These are phyloP conservation scores for Saccharomyces hybrid DNA, from an alignment of 1,139 yeast genomes.

Conservation along the genomic window DNA sequence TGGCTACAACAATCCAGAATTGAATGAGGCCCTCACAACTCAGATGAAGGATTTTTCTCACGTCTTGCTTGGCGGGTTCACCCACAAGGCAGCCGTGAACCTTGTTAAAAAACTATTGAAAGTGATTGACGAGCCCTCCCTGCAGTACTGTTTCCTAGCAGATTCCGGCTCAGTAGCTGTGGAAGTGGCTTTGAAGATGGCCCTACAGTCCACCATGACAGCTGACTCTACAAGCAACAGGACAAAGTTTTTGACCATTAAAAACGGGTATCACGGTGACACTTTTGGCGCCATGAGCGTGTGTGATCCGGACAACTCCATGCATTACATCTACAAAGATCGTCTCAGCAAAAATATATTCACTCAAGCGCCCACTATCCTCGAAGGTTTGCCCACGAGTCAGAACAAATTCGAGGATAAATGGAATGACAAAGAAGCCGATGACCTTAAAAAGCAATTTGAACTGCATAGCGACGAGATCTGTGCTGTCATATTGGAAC, in stretches of 20 bases:
- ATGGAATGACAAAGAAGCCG: constrained; percentile 20
- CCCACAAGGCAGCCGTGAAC: constrained; percentile 30
- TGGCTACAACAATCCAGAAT: constrained; percentile 30
- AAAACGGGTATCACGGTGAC: constrained; percentile 30
- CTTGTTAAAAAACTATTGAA: constrained; percentile 21
- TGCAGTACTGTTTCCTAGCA: constrained; percentile 30
- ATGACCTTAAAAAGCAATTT: constrained; percentile 24
- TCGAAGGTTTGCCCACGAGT: constrained; percentile 14
- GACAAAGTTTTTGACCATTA: constrained; percentile 22
- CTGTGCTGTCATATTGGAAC: constrained; percentile 34
- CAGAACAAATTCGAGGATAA: constrained; percentile 3
- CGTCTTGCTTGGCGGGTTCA: constrained; percentile 34
- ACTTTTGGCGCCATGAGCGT: constrained; percentile 32
- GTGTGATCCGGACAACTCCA: constrained; percentile 30
- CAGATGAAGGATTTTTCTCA: constrained; percentile 29
- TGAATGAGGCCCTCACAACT: constrained; percentile 25
- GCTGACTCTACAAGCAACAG: constrained; percentile 14
- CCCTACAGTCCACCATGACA: constrained; percentile 32
- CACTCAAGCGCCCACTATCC: constrained; percentile 25
- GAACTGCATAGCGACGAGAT: constrained; percentile 25
- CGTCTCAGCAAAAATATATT: constrained; percentile 29
- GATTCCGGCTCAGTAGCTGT: constrained; percentile 51
- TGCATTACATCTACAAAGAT: constrained; percentile 29
- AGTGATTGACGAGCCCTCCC: constrained; percentile 21
- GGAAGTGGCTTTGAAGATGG: constrained; percentile 47